Evolutionary conservation across 1,284 basidiomycete species (phyloP), one percentile per base, ranked within the genome.

Genomic region (Phellinidium pouzarii): DNA sequence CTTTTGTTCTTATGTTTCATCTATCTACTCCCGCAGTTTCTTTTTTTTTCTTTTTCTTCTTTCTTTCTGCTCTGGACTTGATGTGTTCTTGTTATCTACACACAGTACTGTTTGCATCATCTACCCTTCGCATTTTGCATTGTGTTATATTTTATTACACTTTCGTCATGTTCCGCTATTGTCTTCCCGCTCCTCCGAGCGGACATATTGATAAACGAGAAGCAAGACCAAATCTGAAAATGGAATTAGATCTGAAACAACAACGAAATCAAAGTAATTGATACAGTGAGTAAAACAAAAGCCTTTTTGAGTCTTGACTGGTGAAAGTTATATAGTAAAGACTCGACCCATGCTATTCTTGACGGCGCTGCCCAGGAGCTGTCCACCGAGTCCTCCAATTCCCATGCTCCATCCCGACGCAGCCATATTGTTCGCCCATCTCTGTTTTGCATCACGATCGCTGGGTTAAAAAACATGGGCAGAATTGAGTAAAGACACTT

Each of bases 371-470:
- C 84, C 81, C 27, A 94, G 66, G 31, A 95, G 68, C 62, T 89
- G 86, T 7, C 88, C 85, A 2, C 91, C 87, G 45, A 94, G 67
- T 0, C 88, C 84, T 40, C 86, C 84, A 57, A 90, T 65, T 34
- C 82, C 82, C 60, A 79, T 64, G 59, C 68, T 70, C 79, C 86
- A 88, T 31, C 74, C 76, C 2, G 79, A 78, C 14, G 80, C 71
- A 14, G 79, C 77, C 12, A 87, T 73, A 44, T 73, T 76, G 58
- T 78, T 82, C 1, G 89, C 88, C 89, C 87, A 93, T 53, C 82
- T 80, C 63, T 82, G 77, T 66, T 94, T 93, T 27, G 91, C 87
- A 62, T 95, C 91, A 49, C 91, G 80, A 65, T 95, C 91, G 26
- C 91, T 93, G 63, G 1, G 22, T 69, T 11, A 2, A 14, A 11